phyloP scores from a whole-genome alignment of 331 rosid genomes.

The Malus hybrid region DNA sequence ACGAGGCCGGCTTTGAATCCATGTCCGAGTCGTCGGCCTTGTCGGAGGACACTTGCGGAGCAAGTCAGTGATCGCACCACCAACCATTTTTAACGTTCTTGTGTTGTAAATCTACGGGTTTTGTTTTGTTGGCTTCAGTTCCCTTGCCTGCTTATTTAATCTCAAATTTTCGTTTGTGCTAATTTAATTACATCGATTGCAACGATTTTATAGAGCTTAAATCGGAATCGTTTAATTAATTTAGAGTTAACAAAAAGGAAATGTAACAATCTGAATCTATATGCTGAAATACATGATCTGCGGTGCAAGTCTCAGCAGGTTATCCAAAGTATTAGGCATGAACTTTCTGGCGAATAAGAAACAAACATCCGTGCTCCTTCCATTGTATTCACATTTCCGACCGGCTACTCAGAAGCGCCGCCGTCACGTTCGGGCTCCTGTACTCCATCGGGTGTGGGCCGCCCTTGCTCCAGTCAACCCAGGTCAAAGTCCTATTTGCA shows the following conservation, averaged over 20 bases:
- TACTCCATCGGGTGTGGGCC: conserved; percentile 64
- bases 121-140: neutral
- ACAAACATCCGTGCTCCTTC: conserved; percentile 32
- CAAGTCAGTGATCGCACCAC: conserved; percentile 31
- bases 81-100: neutral
- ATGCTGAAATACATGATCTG: conserved; percentile 36
- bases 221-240: neutral
- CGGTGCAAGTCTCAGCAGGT: conserved; percentile 45
- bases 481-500: conserved; percentile 71
- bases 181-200: neutral
- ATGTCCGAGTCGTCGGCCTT: conserved; percentile 45
- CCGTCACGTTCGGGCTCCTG: conserved; percentile 34
- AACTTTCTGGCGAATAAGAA: conserved; percentile 75
- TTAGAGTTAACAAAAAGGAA: neutral
- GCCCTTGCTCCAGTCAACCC: conserved; percentile 85
- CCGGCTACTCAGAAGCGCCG: conserved; percentile 30
- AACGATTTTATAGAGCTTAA: neutral
- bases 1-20: conserved; percentile 39
- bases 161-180: neutral
- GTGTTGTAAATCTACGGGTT: no score
- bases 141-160: neutral
- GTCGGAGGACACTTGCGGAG: conserved; percentile 53
- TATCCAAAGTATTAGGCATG: conserved; percentile 34
- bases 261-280: neutral
- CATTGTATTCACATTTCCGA: conserved; percentile 23